Evolutionary conservation across 2,329 filamentous ascomycete species (phyloP), one percentile per base, ranked within the genome.

Genomic region (Sclerotinia trifoliorum): DNA sequence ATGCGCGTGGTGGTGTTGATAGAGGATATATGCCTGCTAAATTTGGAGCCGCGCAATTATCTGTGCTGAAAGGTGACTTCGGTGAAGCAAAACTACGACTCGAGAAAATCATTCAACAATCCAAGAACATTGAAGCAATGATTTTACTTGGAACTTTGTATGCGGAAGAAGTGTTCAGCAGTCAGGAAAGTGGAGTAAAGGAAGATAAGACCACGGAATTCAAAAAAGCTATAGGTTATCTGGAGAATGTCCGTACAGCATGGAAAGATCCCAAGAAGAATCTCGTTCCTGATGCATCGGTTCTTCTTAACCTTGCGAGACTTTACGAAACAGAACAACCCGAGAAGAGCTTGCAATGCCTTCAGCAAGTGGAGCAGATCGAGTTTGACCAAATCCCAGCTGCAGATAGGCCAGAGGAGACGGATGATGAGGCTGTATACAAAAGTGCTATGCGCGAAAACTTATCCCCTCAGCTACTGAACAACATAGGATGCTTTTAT

Each of bases 401-500:
- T 24, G 87, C 90, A 15, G 90, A 94, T 60, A 83, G 84, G 32
- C 88, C 90, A 0, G 80, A 85, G 35, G 84, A 84, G 46, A 78
- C 81, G 2, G 83, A 86, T 24, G 88, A 92, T 65, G 86, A 90
- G 68, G 84, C 82, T 3, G 84, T 86, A 42, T 80, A 86, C 68
- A 85, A 86, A 67, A 82, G 82, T 29, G 83, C 84, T 21, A 83
- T 96, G 39, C 89, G 93, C 66, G 91, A 94, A 76, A 84, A 90
- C 69, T 82, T 99, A 1, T 92, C 94, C 1, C 95, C 95, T 5
- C 93, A 97, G 76, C 84, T 98, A 2, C 85, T 99, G 55, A 99
- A 98, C 83, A 99, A 99, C 78, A 96, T 98, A 77, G 95, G 92
- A 6, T 97, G 94, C 79, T 98, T 98, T 80, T 88, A 96, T 73